phyloP scores from a whole-genome alignment of 2,329 filamentous ascomycete genomes.

The Colletotrichum theobromicola region DNA sequence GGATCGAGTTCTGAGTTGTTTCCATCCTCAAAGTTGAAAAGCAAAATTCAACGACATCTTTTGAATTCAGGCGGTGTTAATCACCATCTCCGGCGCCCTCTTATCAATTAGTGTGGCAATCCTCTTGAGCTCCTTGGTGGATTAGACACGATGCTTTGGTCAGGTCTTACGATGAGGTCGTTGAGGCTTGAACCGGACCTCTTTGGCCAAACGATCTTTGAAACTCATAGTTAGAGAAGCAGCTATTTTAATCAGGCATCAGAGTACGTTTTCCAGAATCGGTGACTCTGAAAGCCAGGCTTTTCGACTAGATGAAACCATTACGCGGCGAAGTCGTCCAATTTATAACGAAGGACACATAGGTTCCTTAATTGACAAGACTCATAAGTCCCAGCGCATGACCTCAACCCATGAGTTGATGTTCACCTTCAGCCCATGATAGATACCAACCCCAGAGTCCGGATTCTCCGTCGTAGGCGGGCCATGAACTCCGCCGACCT shows the following conservation, averaged over 20 bases:
- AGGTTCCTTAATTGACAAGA: no score
- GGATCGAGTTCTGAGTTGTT: background rate
- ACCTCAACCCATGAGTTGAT: no score
- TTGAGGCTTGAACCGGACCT: background rate
- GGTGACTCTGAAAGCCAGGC: no score
- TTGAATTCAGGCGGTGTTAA: background rate
- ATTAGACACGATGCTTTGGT: background rate
- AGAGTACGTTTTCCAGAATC: background rate
- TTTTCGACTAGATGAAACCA: no score
- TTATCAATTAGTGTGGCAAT: background rate
- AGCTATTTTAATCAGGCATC: background rate
- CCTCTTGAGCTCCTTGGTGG: background rate
- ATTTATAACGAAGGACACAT: no score
- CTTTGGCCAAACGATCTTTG: background rate
- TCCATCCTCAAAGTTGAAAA: background rate
- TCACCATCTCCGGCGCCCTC: background rate
- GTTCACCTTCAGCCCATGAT: no score
- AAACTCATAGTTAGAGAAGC: rapidly evolving
- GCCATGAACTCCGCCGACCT: no score
- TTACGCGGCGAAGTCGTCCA: no score
- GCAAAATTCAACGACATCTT: background rate
- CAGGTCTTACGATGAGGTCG: background rate
- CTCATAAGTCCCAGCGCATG: no score
- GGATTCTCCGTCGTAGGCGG: no score
- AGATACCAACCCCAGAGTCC: no score